Evolutionary conservation across 2,329 filamentous ascomycete genomes (phyloP).

Genomic region (Cucurbitaria berberidis): DNA sequence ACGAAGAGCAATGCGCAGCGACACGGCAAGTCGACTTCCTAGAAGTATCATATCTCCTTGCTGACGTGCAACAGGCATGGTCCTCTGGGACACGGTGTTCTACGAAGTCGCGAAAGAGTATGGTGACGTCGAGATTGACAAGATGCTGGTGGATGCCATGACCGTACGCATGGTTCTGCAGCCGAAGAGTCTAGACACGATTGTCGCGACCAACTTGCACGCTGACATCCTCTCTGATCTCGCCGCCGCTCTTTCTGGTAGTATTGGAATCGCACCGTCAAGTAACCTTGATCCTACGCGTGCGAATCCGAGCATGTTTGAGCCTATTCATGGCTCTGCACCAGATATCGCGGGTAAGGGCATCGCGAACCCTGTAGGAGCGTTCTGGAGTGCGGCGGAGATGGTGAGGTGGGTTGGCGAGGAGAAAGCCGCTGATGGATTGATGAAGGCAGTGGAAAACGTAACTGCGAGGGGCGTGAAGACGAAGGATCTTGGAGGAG

Average conservation of each 20-base stretch:
- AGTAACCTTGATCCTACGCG: constrained; percentile 69
- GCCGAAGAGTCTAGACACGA: constrained; percentile 54
- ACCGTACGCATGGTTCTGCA: constrained; percentile 57
- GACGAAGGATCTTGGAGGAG: constrained; percentile 67
- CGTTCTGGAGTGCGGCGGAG: constrained; percentile 73
- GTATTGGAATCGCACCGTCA: constrained; percentile 71
- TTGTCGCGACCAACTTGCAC: constrained; percentile 56
- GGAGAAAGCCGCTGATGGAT: constrained; percentile 60
- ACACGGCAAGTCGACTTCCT: constrained; percentile 38
- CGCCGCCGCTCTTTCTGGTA: constrained; percentile 69
- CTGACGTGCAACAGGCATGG: constrained; percentile 41
- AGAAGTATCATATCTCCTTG: not conserved
- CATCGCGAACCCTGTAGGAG: constrained; percentile 67
- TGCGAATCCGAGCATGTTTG: constrained; percentile 65
- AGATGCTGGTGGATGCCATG: constrained; percentile 60
- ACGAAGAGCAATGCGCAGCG: constrained; percentile 58
- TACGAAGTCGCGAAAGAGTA: constrained; percentile 55
- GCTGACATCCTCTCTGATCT: constrained; percentile 73
- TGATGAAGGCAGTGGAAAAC: constrained; percentile 67
- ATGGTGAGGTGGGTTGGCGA: constrained; percentile 70
- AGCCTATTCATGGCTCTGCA: constrained; percentile 68
- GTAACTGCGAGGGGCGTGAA: constrained; percentile 62
- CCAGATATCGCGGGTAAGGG: constrained; percentile 70
- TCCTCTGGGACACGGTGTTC: constrained; percentile 57
- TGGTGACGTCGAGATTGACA: constrained; percentile 53